phyloP scores from a whole-genome alignment of 306 rosid genomes.

The Vigna nakashimae region DNA sequence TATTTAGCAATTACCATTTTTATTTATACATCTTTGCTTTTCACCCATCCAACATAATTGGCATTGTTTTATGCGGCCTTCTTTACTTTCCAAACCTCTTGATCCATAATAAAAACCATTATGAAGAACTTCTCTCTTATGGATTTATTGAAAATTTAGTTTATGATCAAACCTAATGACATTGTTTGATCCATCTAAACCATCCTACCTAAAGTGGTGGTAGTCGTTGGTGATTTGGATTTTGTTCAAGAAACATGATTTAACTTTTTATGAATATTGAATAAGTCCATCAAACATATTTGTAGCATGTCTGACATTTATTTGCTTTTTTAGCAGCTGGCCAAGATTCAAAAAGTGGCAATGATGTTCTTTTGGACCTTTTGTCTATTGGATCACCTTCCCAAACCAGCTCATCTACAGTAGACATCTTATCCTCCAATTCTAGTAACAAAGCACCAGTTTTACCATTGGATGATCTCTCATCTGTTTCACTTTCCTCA shows the following conservation, averaged over 20 bases:
- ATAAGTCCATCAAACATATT: conserved; percentile 29
- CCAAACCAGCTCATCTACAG: conserved; percentile 56
- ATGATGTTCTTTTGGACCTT: conserved; percentile 82
- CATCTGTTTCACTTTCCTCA: conserved; percentile 66
- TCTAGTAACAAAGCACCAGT: conserved; percentile 59
- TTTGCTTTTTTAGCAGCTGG: conserved; percentile 58
- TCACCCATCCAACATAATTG: neutral
- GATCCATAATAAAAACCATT: conserved; percentile 2
- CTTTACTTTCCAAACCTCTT: conserved; percentile 17
- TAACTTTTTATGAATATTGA: conserved; percentile 20
- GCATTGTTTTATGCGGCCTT: conserved; percentile 28
- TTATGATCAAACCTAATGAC: conserved; percentile 16
- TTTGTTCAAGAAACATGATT: conserved; percentile 25
- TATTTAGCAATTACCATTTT: conserved; percentile 30
- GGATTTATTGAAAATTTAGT: conserved; percentile 25
- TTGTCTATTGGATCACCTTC: conserved; percentile 82
- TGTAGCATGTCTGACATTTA: conserved; percentile 37
- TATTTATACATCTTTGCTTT: conserved; percentile 21
- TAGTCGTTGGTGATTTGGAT: neutral
- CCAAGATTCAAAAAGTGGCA: conserved; percentile 69
- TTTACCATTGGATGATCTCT: conserved; percentile 73
- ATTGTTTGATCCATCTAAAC: neutral
- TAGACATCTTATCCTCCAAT: conserved; percentile 61
- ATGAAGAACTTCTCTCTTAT: conserved; percentile 17
- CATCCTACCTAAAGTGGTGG: conserved; percentile 2